A percentile compares a stretch with the other conserved stretches of the same genome.
Evolutionary conservation across 2,329 filamentous ascomycete species (phyloP).

Genomic region (Saccharata proteae): DNA sequence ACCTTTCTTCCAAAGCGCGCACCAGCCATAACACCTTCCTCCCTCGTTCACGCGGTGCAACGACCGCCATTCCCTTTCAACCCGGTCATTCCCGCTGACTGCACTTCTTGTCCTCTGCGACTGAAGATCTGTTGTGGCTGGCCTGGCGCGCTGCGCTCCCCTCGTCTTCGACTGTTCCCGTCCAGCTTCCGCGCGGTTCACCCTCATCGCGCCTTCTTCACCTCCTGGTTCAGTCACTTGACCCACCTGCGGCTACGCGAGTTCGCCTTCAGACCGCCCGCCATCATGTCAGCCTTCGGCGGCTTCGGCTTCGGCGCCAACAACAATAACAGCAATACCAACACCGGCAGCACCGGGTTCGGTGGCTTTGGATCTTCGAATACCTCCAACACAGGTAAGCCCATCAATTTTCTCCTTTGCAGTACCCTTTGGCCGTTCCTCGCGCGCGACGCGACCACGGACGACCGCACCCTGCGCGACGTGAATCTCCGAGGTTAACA

Average conservation of each 20-base stretch:
- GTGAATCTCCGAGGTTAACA: slow-evolving; percentile 17
- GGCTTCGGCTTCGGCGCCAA: slow-evolving; percentile 32
- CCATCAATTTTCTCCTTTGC: slow-evolving; percentile 2
- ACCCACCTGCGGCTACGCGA: slow-evolving; percentile 9
- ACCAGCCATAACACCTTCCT: too few species aligned
- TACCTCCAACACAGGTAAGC: slow-evolving; percentile 13
- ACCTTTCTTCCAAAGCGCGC: too few species aligned
- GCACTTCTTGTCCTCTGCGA: too few species aligned
- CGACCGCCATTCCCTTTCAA: too few species aligned
- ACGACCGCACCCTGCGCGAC: slow-evolving; percentile 11
- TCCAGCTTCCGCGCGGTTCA: too few species aligned
- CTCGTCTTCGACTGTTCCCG: too few species aligned
- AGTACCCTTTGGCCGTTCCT: slow-evolving; percentile 6
- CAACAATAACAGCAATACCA: slow-evolving; percentile 16
- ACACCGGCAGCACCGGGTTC: slow-evolving; percentile 11
- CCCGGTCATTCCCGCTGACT: too few species aligned
- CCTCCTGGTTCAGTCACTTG: too few species aligned
- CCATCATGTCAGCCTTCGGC: slow-evolving; percentile 11
- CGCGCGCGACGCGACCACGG: slow-evolving; percentile 9
- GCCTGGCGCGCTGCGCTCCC: too few species aligned
- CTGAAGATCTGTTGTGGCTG: too few species aligned
- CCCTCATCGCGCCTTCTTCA: too few species aligned
- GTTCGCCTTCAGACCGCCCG: not conserved
- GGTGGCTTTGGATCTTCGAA: slow-evolving; percentile 7
- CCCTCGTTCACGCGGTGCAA: too few species aligned